phyloP scores from a whole-genome alignment of 768 basidiomycete species.

The Gymnopilus dilepis region DNA sequence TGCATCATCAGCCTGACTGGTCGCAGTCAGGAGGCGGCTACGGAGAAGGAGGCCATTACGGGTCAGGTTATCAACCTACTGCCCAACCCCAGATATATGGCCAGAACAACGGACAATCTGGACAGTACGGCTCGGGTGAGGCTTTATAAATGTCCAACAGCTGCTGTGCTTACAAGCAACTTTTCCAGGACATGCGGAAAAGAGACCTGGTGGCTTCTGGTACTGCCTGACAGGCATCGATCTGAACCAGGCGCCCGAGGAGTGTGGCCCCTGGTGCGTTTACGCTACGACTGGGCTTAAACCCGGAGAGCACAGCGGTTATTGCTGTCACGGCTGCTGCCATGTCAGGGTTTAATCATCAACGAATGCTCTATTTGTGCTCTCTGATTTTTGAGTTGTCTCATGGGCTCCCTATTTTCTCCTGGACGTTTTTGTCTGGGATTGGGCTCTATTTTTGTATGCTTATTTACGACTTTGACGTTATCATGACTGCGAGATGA shows the following conservation, averaged over 20 bases:
- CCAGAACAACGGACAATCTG: neutral
- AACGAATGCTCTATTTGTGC: too few species aligned
- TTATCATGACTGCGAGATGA: neutral
- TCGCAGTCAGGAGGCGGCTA: neutral
- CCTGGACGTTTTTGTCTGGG: neutral
- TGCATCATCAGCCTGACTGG: slow-evolving; percentile 4
- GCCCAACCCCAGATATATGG: neutral
- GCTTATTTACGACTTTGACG: neutral
- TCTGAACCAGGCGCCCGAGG: neutral
- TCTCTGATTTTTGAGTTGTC: too few species aligned
- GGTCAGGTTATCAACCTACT: neutral
- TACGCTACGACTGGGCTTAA: slow-evolving; percentile 2
- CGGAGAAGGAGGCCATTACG: neutral
- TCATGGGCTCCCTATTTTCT: too few species aligned
- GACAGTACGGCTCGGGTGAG: neutral
- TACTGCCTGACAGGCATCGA: slow-evolving; percentile 6
- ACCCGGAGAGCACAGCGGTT: slow-evolving; percentile 1
- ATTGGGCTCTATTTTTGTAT: neutral
- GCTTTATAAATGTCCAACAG: neutral
- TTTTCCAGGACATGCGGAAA: neutral
- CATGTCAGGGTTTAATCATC: neutral
- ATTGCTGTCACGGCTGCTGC: slow-evolving; percentile 8
- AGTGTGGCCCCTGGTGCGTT: slow-evolving; percentile 6
- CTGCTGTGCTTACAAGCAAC: neutral
- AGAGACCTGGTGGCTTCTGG: slow-evolving; percentile 6